phyloP scores from a whole-genome alignment of 2,329 filamentous ascomycete genomes.

The Thielaviopsis ethacetica region DNA sequence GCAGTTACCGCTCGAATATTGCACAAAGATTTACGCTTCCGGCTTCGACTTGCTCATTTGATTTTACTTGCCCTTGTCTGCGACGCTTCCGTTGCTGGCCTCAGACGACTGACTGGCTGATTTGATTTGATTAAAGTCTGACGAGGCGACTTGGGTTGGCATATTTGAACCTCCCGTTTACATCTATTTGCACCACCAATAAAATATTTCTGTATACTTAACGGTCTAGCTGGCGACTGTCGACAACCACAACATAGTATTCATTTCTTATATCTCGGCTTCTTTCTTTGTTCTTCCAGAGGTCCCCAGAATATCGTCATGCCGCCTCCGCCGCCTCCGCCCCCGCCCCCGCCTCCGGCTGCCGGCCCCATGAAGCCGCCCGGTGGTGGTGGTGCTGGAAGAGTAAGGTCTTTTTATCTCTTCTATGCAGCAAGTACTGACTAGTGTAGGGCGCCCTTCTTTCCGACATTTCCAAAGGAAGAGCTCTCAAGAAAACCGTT shows the following conservation, averaged over 20 bases:
- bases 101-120: neutral
- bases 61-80: neutral
- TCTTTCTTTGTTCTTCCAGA: constrained; percentile 22
- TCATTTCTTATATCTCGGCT: neutral
- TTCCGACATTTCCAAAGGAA: constrained; percentile 73
- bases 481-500: constrained; percentile 63
- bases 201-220: neutral
- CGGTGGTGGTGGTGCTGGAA: neutral
- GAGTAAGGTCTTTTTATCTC: neutral
- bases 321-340: constrained; percentile 51
- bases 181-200: neutral
- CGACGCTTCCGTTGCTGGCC: neutral
- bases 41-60: neutral
- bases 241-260: neutral
- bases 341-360: constrained; percentile 45
- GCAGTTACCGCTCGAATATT: neutral
- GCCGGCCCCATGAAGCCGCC: constrained; percentile 44
- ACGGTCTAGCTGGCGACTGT: neutral
- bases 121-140: neutral
- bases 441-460: constrained; percentile 62
- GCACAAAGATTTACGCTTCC: neutral
- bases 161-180: neutral
- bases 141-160: neutral
- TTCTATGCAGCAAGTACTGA: constrained; percentile 7
- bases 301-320: constrained; percentile 52